Evolutionary conservation across 192 early-diverging fungal genomes (phyloP), one percentile per base, ranked within the genome.

Genomic region (Backusella circina): DNA sequence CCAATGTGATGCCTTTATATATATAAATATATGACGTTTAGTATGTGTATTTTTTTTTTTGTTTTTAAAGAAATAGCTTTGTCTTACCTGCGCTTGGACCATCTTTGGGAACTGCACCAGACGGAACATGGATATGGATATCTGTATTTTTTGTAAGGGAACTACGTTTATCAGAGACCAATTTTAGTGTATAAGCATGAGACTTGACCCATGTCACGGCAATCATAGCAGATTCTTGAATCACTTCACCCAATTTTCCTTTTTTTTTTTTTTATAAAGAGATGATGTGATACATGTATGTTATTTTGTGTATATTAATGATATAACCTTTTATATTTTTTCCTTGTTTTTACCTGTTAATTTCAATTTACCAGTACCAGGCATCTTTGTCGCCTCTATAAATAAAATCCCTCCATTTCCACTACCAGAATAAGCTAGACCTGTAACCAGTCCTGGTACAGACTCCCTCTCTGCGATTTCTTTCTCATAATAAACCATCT

Each of bases 121-220:
- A 86, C 1, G 95, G 95, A 73, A 96, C 84, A 74, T 96, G 95
- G n/a, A 96, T 90, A 79, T 96, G 95, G n/a, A 96, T 79, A 85
- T 94, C 93, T 15, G 72, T 65, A 12, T 89, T 72, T 65, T 88
- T 84, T 39, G 91, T 86, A 30, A 91, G 68, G 31, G 83, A 85
- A 2, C 77, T 79, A 5, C 75, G 79, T 13, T 79, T 50, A 0
- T 77, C 74, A 9, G 73, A 74, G 1, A 85, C 83, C 13, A 93
- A 70, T 4, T 89, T 86, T 8, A 95, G 79, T 23, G 81, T 64
- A 54, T 83, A 80, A 9, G 90, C 86, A 77, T 94, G 91, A 8
- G 90, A 73, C 57, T 92, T 90, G 21, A 95, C 91, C 91, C 90
- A 95, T 8, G 92, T 88, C 35, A 94, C 69, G 0, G 88, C 91